Base-by-base conservation (phyloP, 768 basidiomycete species). In the Suillus bovinus region DNA sequence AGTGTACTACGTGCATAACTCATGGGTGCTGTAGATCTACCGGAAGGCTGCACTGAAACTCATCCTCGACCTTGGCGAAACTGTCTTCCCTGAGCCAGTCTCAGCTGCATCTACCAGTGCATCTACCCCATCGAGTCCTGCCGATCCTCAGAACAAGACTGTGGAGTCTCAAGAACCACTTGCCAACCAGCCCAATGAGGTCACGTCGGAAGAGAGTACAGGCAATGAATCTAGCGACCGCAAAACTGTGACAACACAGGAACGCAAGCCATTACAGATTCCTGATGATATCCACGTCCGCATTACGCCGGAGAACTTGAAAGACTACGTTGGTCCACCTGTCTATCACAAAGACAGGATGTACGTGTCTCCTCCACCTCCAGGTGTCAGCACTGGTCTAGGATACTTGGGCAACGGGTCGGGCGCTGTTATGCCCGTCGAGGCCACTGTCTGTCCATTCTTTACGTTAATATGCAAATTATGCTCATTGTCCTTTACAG, bases 331-430 rank as follows among this genome's bases (percentile, higher is more conserved):
- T 39, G 97, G 97, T 0, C 95, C 96, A 16, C 93, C 93, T 8
- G 82, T 97, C 50, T 99, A 97, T 74, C 93, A 98, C 75, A 93
- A 93, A 76, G 96, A 99, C 69, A 77, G 96, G 63, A 84, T 99
- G 82, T 99, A 97, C 69, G 81, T 83, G 16, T 78, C 79, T 38
- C 76, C 86, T 1, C 93, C 94, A 0, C 96, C 96, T 1, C 85
- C 94, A 4, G 97, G 97, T 38, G 97, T 99, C 36, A 91, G 89
- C 70, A 97, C 94, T 16, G 97, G 97, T 20, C 78, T 99, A 4
- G 97, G 97, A 4, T 99, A 99, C 74, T 80, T 96, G 29, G 96
- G 96, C 1, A 99, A 99, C 73, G 97, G 97, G 1, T 91, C 90
- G 16, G 97, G 97, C 29, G 91, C 94, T 5, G 93, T 98, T 47